These are phyloP conservation scores for Trametes hirsuta DNA, from an alignment of 1,284 basidiomycete genomes.

Conservation along the genomic window DNA sequence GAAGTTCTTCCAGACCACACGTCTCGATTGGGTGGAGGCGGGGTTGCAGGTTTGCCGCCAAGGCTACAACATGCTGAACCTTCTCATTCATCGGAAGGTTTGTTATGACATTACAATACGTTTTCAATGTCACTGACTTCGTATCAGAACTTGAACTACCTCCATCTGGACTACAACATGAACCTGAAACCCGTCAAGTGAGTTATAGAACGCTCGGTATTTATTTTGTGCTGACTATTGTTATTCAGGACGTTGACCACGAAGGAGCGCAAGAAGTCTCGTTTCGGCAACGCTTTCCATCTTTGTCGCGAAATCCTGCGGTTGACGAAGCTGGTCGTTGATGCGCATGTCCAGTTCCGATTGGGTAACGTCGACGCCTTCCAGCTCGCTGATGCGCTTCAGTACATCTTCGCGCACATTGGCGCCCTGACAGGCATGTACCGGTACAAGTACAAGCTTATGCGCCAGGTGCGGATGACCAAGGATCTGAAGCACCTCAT, in stretches of 20 bases:
- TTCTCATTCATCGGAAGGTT: constrained; percentile 97
- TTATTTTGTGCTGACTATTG: not conserved
- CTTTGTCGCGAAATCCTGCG: constrained; percentile 97
- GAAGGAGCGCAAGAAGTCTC: constrained; percentile 99
- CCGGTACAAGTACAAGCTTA: constrained; percentile 99
- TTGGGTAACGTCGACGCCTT: constrained; percentile 99
- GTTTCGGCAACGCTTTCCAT: constrained; percentile 99
- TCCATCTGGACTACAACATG: constrained; percentile 94
- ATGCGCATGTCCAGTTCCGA: constrained; percentile 98
- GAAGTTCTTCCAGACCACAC: constrained; percentile 99
- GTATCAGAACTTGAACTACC: constrained; percentile 88
- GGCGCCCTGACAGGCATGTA: constrained; percentile 99
- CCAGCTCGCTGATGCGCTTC: constrained; percentile 97
- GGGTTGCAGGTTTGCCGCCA: constrained; percentile 98
- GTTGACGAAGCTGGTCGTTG: constrained; percentile 97
- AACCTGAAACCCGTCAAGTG: constrained; percentile 96
- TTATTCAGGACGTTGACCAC: constrained; percentile 88
- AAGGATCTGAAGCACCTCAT: constrained; percentile 99
- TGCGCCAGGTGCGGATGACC: constrained; percentile 99
- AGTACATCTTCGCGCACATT: constrained; percentile 98
- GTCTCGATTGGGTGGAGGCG: constrained; percentile 98
- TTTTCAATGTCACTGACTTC: not conserved
- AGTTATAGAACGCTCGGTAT: constrained; percentile 18
- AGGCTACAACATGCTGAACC: constrained; percentile 99
- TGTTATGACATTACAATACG: constrained; percentile 15